Evolutionary conservation across 2,329 filamentous ascomycete genomes (phyloP), one percentile per base, ranked within the genome.

Genomic region (Fusarium piperis): DNA sequence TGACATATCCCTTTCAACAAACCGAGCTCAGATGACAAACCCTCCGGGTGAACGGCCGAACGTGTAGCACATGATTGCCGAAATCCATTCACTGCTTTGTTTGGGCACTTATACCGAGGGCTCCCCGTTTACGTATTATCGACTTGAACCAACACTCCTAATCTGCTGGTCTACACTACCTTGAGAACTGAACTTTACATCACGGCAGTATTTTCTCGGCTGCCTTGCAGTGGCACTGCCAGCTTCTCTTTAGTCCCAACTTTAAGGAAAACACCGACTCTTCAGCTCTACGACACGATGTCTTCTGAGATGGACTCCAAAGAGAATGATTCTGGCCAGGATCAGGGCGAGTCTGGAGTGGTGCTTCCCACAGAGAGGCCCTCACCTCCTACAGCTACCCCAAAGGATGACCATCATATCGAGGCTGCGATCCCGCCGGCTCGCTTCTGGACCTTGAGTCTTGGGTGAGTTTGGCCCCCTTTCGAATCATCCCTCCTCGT

Each of bases 371-470:
- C 41, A 10, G 52, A 68, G 15, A 52, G 6, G 8, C 26, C 55
- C 41, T 53, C 51, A 8, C 20, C 16, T 52, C 30, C 61, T 11
- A 20, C 32, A 28, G 9, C 52, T 12, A 26, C 35, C 20, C 53
- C 62, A 28, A 46, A 55, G 16, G 48, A 48, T 15, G 44, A 59
- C 11, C 46, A 68, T 12, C 46, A 68, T 28, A 32, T 57, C 23
- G 56, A 67, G 16, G 64, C 70, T 15, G 59, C 60, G 2, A 68
- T 82, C 12, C 75, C 81, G 3, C 64, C 64, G 30, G 72, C 74
- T 73, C 79, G 79, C 16, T 82, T 82, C 59, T 81, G 78, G 74
- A 41, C 77, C 28, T 64, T 82, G 28, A 78, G 78, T 65, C 56
- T 79, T 39, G 81, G 81, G 81, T 82, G 74, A 23, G 69, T 59